phyloP scores from a whole-genome alignment of 2,329 filamentous ascomycete genomes.

The Plenodomus tracheiphilus region DNA sequence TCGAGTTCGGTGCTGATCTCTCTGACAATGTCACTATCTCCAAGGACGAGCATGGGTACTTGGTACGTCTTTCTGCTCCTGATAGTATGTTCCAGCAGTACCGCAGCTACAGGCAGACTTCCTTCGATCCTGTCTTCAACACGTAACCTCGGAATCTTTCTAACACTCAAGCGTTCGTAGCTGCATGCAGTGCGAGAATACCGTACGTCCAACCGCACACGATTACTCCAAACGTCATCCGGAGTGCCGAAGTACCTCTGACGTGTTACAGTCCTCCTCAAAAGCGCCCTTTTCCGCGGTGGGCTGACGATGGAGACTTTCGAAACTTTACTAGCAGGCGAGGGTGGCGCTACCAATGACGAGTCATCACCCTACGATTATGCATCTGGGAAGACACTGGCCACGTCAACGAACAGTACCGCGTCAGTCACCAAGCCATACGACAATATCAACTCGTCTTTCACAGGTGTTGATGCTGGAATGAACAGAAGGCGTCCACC shows the following conservation, averaged over 20 bases:
- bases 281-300: constrained; percentile 53
- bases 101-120: background rate
- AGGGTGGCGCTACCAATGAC: constrained; percentile 13
- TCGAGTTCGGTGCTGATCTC: constrained; percentile 40
- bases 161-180: constrained; percentile 21
- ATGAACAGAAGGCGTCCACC: constrained; percentile 14
- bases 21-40: constrained; percentile 57
- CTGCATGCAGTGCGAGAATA: constrained; percentile 56
- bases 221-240: background rate
- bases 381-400: constrained; percentile 17
- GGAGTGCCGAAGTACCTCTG: background rate
- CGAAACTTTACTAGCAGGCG: constrained; percentile 49
- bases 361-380: constrained; percentile 17
- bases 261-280: constrained; percentile 47
- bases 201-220: constrained; percentile 47
- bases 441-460: constrained; percentile 15
- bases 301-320: constrained; percentile 56
- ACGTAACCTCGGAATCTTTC: background rate
- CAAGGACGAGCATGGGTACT: constrained; percentile 63
- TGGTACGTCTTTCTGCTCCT: constrained; percentile 51
- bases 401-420: constrained; percentile 10
- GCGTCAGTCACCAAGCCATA: constrained; percentile 9
- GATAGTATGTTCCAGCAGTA: background rate
- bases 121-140: background rate
- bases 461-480: constrained; percentile 7